Percentiles rank a stretch among this genome's conserved stretches.
These are phyloP conservation scores for Candida xyloterini DNA, from an alignment of 805 yeast genomes.

Conservation along the genomic window DNA sequence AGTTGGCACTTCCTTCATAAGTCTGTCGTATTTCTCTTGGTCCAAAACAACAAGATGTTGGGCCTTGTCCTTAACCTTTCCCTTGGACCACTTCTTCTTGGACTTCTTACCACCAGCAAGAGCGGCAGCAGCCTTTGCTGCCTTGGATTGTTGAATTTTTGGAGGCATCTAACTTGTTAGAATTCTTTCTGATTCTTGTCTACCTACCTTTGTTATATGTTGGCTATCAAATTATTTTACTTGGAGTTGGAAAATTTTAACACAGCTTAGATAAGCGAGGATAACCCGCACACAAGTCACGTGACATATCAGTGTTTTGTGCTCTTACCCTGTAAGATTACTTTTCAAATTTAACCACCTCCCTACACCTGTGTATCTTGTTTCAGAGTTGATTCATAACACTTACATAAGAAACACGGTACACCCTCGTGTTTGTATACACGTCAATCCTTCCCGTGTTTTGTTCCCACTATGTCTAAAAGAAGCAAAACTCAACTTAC, in stretches of 20 bases:
- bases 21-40: constrained; percentile 99
- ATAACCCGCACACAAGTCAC: constrained; percentile 4
- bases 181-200: constrained; percentile 17
- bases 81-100: constrained; percentile 99
- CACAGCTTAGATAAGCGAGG: constrained; percentile 6
- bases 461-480: constrained; percentile 37
- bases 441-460: constrained; percentile 6
- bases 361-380: constrained; percentile 1
- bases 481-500: constrained; percentile 62
- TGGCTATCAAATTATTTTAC: constrained; percentile 10
- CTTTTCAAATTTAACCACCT: not conserved
- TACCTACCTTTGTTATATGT: constrained; percentile 9
- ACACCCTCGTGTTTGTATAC: constrained; percentile 9
- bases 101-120: constrained; percentile 99
- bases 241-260: constrained; percentile 7
- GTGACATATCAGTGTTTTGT: not conserved
- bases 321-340: not conserved
- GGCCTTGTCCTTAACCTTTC: constrained; percentile 99
- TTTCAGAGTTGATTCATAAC: constrained; percentile 7
- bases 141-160: constrained; percentile 98
- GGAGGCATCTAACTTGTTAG: constrained; percentile 78
- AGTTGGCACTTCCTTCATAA: constrained; percentile 98
- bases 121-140: constrained; percentile 99
- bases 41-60: constrained; percentile 96
- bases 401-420: constrained; percentile 10